Conservation (phyloP, 257 asterid species). For the Dorcoceras hygrometricum region DNA sequence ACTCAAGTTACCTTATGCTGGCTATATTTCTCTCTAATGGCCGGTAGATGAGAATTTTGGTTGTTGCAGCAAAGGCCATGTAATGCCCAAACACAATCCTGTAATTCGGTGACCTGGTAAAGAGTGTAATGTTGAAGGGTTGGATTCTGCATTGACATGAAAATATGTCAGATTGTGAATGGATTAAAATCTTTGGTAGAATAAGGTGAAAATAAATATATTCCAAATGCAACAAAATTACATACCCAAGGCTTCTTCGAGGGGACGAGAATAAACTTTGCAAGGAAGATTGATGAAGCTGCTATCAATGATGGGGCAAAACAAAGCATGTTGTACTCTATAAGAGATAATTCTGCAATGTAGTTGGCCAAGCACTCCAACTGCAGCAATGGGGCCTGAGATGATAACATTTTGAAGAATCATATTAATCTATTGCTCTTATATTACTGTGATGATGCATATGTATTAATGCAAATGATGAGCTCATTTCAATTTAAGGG, state of each 20-base stretch:
- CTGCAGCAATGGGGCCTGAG: constrained; percentile 57
- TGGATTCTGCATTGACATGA: constrained; percentile 41
- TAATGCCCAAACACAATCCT: constrained; percentile 44
- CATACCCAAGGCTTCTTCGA: constrained; percentile 61
- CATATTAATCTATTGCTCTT: too few relatives aligned
- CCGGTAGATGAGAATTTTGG: constrained; percentile 61
- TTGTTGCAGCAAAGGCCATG: constrained; percentile 47
- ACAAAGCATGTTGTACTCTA: constrained; percentile 52
- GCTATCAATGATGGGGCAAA: constrained; percentile 55
- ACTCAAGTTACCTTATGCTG: constrained; percentile 73
- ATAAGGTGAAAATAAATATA: not conserved
- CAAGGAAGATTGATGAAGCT: constrained; percentile 58
- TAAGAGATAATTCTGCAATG: constrained; percentile 51
- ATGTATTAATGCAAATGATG: too few relatives aligned
- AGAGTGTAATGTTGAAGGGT: constrained; percentile 51
- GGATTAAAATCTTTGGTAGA: not conserved
- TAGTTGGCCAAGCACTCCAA: constrained; percentile 67
- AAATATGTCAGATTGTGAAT: constrained; percentile 9
- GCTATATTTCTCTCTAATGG: constrained; percentile 85
- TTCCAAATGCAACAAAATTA: not conserved
- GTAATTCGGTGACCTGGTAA: constrained; percentile 43
- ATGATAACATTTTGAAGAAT: too few relatives aligned
- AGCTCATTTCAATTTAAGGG: too few relatives aligned
- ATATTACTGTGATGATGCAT: too few relatives aligned
- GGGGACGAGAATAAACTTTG: constrained; percentile 45